A percentile compares a stretch with the other conserved stretches of the same genome.
Conservation (phyloP, 148 eudicot species). For the Rhododendron kiyosumense region DNA sequence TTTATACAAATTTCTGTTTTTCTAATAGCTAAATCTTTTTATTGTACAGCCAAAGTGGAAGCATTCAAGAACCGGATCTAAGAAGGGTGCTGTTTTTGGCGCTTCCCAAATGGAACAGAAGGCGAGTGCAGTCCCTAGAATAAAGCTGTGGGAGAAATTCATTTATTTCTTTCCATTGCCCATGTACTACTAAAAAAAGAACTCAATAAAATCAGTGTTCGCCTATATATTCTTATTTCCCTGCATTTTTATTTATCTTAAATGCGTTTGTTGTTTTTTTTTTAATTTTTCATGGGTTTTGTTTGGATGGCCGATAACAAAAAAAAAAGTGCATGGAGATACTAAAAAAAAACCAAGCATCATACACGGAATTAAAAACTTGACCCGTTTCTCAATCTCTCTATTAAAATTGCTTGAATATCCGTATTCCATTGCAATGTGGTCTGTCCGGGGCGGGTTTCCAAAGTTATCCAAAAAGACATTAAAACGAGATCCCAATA, state of each 20-base stretch:
- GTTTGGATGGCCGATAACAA: neutral
- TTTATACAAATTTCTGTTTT: no score
- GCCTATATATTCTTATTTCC: neutral
- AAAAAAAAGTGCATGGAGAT: neutral
- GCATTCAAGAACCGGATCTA: neutral
- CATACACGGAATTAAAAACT: neutral
- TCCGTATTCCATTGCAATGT: no score
- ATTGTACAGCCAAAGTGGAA: neutral
- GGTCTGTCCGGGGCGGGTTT: no score
- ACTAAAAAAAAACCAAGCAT: neutral
- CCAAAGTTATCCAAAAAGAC: no score
- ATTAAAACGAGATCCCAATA: no score
- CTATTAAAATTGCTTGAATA: no score
- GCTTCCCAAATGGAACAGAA: neutral
- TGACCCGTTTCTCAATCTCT: no score
- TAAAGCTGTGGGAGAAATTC: neutral
- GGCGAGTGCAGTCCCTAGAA: neutral
- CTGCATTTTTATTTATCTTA: neutral
- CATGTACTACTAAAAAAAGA: neutral
- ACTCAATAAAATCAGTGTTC: neutral
- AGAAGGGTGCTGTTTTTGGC: neutral
- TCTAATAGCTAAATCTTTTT: neutral
- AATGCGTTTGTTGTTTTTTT: neutral
- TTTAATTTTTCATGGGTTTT: neutral
- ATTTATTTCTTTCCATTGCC: neutral